These are phyloP conservation scores for Gentiana macrophylla DNA, from an alignment of 257 asterid genomes.

Conservation along the genomic window DNA sequence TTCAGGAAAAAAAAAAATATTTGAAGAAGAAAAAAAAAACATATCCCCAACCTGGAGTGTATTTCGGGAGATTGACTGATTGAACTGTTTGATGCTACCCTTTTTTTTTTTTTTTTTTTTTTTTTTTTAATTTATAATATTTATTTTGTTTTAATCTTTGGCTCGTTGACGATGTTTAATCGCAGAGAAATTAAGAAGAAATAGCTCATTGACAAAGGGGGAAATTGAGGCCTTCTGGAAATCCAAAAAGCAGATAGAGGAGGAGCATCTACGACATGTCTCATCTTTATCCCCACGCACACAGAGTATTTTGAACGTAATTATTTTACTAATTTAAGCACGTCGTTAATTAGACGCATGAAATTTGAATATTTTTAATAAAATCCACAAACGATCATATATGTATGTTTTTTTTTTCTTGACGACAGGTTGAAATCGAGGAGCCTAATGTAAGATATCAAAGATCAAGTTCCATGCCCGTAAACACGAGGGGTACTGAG, in stretches of 20 bases:
- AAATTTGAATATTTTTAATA: too few species aligned
- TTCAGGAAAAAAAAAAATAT: too few species aligned
- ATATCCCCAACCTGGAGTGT: too few species aligned
- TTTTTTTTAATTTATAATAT: neutral
- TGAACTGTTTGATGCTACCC: too few species aligned
- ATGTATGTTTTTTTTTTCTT: neutral
- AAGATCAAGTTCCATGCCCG: constrained; percentile 5
- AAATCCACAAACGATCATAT: neutral
- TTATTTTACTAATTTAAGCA: too few species aligned
- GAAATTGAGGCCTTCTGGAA: constrained; percentile 71
- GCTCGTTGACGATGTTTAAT: too few species aligned
- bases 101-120: neutral
- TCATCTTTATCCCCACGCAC: constrained; percentile 55
- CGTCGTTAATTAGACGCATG: too few species aligned
- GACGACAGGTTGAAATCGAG: constrained; percentile 25
- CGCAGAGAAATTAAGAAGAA: constrained; percentile 40
- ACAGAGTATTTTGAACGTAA: too few species aligned
- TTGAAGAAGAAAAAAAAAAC: too few species aligned
- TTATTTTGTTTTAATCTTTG: neutral
- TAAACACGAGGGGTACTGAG: neutral
- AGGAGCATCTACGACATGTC: constrained; percentile 51
- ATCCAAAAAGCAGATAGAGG: constrained; percentile 49
- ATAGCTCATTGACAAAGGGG: constrained; percentile 54
- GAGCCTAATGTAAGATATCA: constrained; percentile 13
- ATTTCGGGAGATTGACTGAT: too few species aligned